phyloP scores from a whole-genome alignment of 2,329 filamentous ascomycete species.

The Apiospora malaysiana region DNA sequence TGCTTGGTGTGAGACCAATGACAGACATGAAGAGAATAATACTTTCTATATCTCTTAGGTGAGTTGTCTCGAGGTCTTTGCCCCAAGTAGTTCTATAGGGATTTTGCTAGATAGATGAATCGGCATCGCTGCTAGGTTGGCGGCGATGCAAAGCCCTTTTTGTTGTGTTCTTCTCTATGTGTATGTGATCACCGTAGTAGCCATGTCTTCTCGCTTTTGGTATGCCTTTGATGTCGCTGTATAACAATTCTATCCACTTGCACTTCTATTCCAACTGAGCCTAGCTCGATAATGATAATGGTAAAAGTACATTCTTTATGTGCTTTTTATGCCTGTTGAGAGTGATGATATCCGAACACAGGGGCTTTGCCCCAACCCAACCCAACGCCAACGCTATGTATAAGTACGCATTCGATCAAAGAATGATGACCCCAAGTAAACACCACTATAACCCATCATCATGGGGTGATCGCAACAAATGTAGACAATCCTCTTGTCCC shows the following conservation, averaged over 20 bases:
- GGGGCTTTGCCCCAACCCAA: neutral
- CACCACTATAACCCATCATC: neutral
- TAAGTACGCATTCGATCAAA: neutral
- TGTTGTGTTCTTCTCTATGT: neutral
- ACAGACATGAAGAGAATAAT: conserved; percentile 11
- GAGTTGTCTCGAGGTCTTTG: conserved; percentile 19
- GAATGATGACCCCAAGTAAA: neutral
- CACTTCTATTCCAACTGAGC: neutral
- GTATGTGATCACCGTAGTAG: neutral
- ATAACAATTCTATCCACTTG: neutral
- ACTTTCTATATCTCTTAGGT: neutral
- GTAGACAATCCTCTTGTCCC: neutral
- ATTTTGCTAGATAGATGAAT: conserved; percentile 21
- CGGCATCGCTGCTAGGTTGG: conserved; percentile 20
- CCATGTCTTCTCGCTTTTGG: neutral
- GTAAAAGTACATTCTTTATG: neutral
- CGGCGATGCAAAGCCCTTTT: conserved; percentile 20
- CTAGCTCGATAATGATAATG: neutral
- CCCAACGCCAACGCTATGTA: conserved; percentile 13
- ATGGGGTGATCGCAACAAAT: neutral
- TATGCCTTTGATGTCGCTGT: too few relatives aligned
- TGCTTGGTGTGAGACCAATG: conserved; percentile 16
- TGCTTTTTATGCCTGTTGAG: neutral
- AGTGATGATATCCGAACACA: neutral
- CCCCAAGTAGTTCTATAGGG: conserved; percentile 9